These are phyloP conservation scores for Didymellaceae sp. DNA, from an alignment of 2,329 filamentous ascomycete species.

Conservation along the genomic window DNA sequence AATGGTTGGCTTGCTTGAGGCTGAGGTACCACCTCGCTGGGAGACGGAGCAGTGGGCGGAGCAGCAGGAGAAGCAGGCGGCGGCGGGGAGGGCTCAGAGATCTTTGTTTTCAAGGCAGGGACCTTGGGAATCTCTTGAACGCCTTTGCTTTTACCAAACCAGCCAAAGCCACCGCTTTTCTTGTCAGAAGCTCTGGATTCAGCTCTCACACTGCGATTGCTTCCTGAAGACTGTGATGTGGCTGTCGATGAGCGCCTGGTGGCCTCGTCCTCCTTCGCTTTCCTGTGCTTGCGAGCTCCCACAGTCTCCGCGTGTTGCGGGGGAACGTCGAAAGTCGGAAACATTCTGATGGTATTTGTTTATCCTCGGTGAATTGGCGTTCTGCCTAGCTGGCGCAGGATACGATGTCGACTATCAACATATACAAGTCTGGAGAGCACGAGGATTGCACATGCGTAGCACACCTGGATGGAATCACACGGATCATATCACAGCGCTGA, in stretches of 20 bases:
- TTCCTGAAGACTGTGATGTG: conserved; percentile 33
- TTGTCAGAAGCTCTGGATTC: conserved; percentile 17
- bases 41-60: conserved; percentile 10
- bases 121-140: conserved; percentile 32
- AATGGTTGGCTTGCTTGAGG: conserved; percentile 5
- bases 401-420: conserved; percentile 15
- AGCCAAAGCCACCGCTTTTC: conserved; percentile 22
- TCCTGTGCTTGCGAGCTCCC: conserved; percentile 33
- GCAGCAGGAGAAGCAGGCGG: background rate
- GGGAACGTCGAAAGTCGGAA: conserved; percentile 37
- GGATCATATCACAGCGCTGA: conserved; percentile 17
- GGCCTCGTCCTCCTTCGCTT: conserved; percentile 28
- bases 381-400: conserved; percentile 13
- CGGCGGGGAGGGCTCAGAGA: conserved; percentile 6
- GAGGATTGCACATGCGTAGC: conserved; percentile 17
- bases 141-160: conserved; percentile 34
- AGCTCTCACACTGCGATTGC: conserved; percentile 20
- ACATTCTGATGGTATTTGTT: conserved; percentile 25
- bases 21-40: conserved; percentile 10
- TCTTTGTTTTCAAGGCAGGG: conserved; percentile 19
- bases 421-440: conserved; percentile 12
- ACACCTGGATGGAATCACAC: conserved; percentile 17
- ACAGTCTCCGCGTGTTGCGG: conserved; percentile 36
- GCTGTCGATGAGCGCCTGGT: conserved; percentile 27
- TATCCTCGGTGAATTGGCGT: conserved; percentile 7